Percentiles rank a stretch among this genome's conserved stretches.
phyloP scores from a whole-genome alignment of 1,139 yeast species.

The Yamadazyma dushanensis region DNA sequence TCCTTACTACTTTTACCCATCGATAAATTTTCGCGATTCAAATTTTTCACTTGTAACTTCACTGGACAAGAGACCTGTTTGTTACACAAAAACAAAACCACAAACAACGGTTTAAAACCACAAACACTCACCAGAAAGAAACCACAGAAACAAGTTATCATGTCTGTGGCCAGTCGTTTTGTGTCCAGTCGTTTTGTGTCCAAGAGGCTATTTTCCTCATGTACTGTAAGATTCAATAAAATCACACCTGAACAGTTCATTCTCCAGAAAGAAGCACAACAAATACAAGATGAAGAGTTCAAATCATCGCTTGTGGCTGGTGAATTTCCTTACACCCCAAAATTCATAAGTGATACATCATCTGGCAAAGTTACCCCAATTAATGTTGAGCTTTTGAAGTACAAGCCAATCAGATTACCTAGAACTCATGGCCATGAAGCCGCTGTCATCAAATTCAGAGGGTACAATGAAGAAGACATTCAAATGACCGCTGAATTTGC shows the following conservation, averaged over 20 bases:
- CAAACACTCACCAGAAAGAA: no score
- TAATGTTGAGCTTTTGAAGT: constrained; percentile 78
- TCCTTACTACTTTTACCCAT: constrained; percentile 98
- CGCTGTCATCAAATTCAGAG: constrained; percentile 69
- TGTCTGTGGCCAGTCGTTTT: no score
- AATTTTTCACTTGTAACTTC: background rate
- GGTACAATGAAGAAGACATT: constrained; percentile 69
- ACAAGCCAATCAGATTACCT: constrained; percentile 74
- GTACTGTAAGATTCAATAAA: background rate
- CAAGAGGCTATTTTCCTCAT: background rate
- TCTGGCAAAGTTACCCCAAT: constrained; percentile 67
- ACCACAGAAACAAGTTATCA: no score
- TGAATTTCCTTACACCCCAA: constrained; percentile 41
- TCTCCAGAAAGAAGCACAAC: constrained; percentile 25
- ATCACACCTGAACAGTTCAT: constrained; percentile 34
- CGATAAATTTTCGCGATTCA: constrained; percentile 1
- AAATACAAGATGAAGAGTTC: constrained; percentile 31
- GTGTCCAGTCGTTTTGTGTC: background rate
- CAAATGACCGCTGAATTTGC: constrained; percentile 85
- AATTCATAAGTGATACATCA: constrained; percentile 35
- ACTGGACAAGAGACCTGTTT: background rate
- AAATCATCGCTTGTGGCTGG: constrained; percentile 28
- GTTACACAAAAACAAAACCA: background rate
- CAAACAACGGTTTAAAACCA: no score
- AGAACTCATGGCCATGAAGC: constrained; percentile 69